Percentiles rank a stretch among this genome's conserved stretches.
phyloP scores from a whole-genome alignment of 768 basidiomycete species.

The Cubamyces sp. region DNA sequence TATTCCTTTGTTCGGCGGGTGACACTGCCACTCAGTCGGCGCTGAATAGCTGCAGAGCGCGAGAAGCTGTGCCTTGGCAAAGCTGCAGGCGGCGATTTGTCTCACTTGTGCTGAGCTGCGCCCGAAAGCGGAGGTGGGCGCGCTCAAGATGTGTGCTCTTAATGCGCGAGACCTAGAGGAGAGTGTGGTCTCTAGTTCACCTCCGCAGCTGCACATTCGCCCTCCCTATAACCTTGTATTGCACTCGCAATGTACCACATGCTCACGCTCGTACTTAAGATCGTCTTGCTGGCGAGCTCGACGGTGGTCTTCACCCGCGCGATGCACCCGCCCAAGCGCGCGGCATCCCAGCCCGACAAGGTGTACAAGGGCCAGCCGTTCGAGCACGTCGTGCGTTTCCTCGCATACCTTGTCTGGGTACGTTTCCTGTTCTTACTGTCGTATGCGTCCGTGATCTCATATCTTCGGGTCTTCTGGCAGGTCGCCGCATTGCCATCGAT shows the following conservation, averaged over 20 bases:
- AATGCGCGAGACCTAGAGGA: too few relatives aligned
- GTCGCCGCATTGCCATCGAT: constrained; percentile 3
- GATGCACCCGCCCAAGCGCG: constrained; percentile 1
- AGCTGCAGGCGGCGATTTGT: too few relatives aligned
- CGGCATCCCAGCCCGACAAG: background rate
- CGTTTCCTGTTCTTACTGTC: background rate
- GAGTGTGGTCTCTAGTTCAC: too few relatives aligned
- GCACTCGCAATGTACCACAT: background rate
- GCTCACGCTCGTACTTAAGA: background rate
- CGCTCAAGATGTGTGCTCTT: too few relatives aligned
- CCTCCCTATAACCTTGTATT: background rate
- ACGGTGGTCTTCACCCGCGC: background rate
- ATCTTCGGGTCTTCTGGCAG: background rate
- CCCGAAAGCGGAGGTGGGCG: too few relatives aligned
- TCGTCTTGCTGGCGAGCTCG: background rate
- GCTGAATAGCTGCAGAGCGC: too few relatives aligned
- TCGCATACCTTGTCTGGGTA: constrained; percentile 9
- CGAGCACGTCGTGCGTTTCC: constrained; percentile 10
- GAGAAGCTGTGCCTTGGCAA: too few relatives aligned
- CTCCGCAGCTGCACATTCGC: background rate
- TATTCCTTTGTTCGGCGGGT: too few relatives aligned
- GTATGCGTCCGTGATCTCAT: background rate
- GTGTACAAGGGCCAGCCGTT: constrained; percentile 10
- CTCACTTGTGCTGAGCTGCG: too few relatives aligned
- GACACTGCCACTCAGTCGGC: too few relatives aligned